Base-by-base conservation (phyloP, 2,329 filamentous ascomycete genomes). In the Cytospora schulzeri region DNA sequence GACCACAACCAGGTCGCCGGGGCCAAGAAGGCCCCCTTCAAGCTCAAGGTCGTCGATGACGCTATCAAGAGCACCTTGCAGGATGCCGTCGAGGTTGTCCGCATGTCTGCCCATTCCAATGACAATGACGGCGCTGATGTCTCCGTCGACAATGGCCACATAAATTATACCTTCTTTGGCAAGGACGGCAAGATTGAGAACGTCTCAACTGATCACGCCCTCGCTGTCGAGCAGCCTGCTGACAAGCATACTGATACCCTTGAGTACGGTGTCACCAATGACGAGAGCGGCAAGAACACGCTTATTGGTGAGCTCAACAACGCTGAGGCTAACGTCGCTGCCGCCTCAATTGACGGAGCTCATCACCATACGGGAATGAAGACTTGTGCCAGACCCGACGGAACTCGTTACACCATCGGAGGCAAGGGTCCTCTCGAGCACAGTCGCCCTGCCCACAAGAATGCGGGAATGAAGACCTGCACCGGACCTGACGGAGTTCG, bases 101-200 rank as follows among this genome's bases (percentile, higher is more conserved):
- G 24, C 45, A 38, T 33, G 52, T 15, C 22, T 7, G 29, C 12
- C 22, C 38, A 31, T 22, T 29, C 19, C 22, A 15, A 35, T 24
- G 22, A 3, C 38, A 9, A 15, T n/a, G 41, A 6, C 28, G 26
- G 19, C 41, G 52, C 56, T 28, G 56, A 61, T 14, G 51, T 61
- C 41, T n/a, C 29, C 29, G 22, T 48, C 22, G 35, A 33, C 26
- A 31, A 28, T 28, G 22, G 29, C n/a, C 52, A 35, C 52, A 62
- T 62, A 41, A 38, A 50, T n/a, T n/a, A 51, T 17, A 56, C 38
- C 14, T 62, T 62, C 41, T 51, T 56, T 15, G 60, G 56, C 41
- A 11, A 22, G 26, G 28, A 51, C 17, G 60, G 60, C 53, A 51
- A 62, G 2, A 19, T 62, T 19, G 60, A 62, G 60, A 56, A 41